These are phyloP conservation scores for Aureobasidium uvarum DNA, from an alignment of 2,329 filamentous ascomycete species.

Conservation along the genomic window DNA sequence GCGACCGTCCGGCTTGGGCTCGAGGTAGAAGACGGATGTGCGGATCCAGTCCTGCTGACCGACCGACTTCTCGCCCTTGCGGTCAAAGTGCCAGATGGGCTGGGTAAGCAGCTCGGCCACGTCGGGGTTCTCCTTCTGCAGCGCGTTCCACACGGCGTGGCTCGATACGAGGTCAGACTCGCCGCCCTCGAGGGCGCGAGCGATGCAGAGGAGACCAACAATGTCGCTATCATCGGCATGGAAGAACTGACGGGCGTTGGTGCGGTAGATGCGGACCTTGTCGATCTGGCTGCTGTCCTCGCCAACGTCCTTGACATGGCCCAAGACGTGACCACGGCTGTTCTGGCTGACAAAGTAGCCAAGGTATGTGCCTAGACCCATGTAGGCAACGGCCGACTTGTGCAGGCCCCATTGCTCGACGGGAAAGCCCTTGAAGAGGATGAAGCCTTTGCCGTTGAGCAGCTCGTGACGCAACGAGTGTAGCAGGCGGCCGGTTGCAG, in stretches of 20 bases:
- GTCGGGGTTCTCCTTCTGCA: constrained; percentile 72
- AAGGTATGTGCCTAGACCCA: constrained; percentile 76
- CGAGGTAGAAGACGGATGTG: constrained; percentile 72
- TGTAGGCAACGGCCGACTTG: constrained; percentile 85
- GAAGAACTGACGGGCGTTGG: constrained; percentile 81
- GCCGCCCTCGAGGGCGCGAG: constrained; percentile 74
- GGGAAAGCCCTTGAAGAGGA: constrained; percentile 83
- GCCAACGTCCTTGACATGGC: constrained; percentile 84
- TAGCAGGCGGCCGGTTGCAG: constrained; percentile 54
- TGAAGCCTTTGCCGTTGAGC: constrained; percentile 85
- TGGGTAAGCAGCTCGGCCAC: constrained; percentile 71
- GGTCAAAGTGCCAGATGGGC: constrained; percentile 89
- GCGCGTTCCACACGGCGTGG: constrained; percentile 77
- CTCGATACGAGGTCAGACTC: constrained; percentile 78
- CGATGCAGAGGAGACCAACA: constrained; percentile 78
- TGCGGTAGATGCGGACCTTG: constrained; percentile 86
- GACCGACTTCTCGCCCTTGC: constrained; percentile 75
- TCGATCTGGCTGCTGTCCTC: constrained; percentile 80
- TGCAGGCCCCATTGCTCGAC: constrained; percentile 70
- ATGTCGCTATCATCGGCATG: constrained; percentile 81
- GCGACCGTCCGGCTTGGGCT: constrained; percentile 63
- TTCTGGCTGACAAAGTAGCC: constrained; percentile 90
- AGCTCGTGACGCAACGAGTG: constrained; percentile 60
- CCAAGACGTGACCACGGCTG: constrained; percentile 75
- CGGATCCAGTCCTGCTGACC: constrained; percentile 74